Conservation (phyloP, 192 early-diverging fungal species). For the Coemansia sp. region DNA sequence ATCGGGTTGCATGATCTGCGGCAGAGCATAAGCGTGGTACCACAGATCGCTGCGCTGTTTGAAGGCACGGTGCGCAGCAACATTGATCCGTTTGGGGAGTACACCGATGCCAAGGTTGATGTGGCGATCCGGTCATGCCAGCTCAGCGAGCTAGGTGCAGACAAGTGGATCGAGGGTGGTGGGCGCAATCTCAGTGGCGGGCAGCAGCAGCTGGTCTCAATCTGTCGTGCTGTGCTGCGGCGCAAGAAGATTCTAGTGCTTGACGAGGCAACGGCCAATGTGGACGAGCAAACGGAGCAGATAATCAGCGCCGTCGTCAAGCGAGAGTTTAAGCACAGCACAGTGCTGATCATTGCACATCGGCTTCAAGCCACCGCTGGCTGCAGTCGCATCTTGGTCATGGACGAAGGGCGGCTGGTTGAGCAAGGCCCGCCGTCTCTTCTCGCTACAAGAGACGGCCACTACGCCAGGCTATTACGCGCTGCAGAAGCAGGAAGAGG, state of each 20-base stretch:
- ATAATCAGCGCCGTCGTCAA: slow-evolving; percentile 61
- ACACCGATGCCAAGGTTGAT: slow-evolving; percentile 73
- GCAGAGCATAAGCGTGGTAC: slow-evolving; percentile 75
- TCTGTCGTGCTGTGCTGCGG: slow-evolving; percentile 78
- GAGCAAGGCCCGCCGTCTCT: slow-evolving; percentile 66
- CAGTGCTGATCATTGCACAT: slow-evolving; percentile 73
- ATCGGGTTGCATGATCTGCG: slow-evolving; percentile 79
- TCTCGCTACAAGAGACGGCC: slow-evolving; percentile 23
- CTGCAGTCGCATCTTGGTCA: slow-evolving; percentile 62
- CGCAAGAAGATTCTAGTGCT: slow-evolving; percentile 66
- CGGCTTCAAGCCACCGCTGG: slow-evolving; percentile 65
- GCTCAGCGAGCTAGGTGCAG: slow-evolving; percentile 63
- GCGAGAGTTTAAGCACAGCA: slow-evolving; percentile 59
- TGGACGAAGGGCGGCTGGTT: slow-evolving; percentile 61
- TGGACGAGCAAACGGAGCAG: slow-evolving; percentile 52
- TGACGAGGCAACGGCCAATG: slow-evolving; percentile 69
- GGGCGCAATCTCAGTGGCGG: slow-evolving; percentile 45
- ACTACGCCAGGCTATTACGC: slow-evolving; percentile 7
- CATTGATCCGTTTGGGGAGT: slow-evolving; percentile 81
- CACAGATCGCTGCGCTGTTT: slow-evolving; percentile 67
- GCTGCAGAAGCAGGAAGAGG: background rate
- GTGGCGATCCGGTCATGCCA: slow-evolving; percentile 66
- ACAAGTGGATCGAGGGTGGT: slow-evolving; percentile 28
- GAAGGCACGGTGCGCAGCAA: slow-evolving; percentile 70
- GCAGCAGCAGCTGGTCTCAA: slow-evolving; percentile 79